These are phyloP conservation scores for Neoboletus brunneissimus DNA, from an alignment of 768 basidiomycete species.

Conservation along the genomic window DNA sequence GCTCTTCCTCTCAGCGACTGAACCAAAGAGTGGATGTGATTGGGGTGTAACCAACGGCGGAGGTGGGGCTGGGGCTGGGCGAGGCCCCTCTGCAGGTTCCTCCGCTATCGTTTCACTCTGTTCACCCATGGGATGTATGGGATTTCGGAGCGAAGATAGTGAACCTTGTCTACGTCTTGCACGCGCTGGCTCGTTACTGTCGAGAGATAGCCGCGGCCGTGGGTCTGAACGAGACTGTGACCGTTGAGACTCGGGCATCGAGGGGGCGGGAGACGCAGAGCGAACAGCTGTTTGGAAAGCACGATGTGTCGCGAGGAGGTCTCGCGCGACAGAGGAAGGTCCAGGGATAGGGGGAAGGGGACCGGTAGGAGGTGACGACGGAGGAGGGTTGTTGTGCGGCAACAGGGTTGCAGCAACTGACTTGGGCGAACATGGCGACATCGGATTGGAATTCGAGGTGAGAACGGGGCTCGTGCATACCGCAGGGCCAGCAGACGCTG, in stretches of 20 bases:
- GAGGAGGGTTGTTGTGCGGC: constrained; percentile 47
- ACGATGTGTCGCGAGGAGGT: constrained; percentile 43
- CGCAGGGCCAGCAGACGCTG: constrained; percentile 4
- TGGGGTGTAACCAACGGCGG: background rate
- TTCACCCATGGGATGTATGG: constrained; percentile 10
- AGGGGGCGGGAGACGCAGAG: constrained; percentile 24
- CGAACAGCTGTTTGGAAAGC: constrained; percentile 23
- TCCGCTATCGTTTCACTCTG: constrained; percentile 19
- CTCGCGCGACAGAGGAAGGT: constrained; percentile 52
- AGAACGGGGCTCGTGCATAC: background rate
- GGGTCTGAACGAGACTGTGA: constrained; percentile 20
- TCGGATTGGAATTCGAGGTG: constrained; percentile 2
- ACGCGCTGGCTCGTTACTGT: constrained; percentile 12
- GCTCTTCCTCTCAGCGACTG: constrained; percentile 5
- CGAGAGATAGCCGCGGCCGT: constrained; percentile 16
- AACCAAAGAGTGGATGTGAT: constrained; percentile 5
- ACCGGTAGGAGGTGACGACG: constrained; percentile 51
- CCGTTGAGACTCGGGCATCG: constrained; percentile 16
- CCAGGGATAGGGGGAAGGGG: constrained; percentile 70
- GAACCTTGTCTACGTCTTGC: constrained; percentile 25
- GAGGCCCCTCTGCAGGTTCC: constrained; percentile 6
- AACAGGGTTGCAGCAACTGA: constrained; percentile 1
- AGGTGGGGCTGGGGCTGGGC: background rate
- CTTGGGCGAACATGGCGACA: constrained; percentile 16
- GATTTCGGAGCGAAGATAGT: constrained; percentile 29